Evolutionary conservation across 139 green algal genomes (phyloP), one percentile per base, ranked within the genome.

Genomic region (Picochlorum sp.): DNA sequence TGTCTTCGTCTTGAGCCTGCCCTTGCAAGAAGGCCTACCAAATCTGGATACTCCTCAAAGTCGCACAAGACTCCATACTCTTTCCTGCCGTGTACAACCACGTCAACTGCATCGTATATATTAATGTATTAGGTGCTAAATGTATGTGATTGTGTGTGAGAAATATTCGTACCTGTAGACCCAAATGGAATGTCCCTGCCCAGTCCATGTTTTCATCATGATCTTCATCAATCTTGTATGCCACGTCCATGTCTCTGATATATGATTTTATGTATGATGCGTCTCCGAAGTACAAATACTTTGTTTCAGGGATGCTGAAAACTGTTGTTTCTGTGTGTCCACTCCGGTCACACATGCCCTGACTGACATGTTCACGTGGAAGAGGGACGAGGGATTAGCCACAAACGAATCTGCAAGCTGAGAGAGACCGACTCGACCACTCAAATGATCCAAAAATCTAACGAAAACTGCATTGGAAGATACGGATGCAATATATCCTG

Each of bases 331-430:
- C 18, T 41, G 52, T 13, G 20, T 15, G 57, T 84, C 78, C 37
- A 79, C 63, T 54, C 81, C 63, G 15, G 76, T 68, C 14, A 88
- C 65, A n/a, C 73, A 37, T 0, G 81, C 77, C 2, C 77, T 65
- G 28, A 97, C 87, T 15, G 74, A 81, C 76, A 96, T 88, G 1
- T 86, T 86, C 41, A 75, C 59, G 1, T 47, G 13, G 60, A 87
- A 96, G 32, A 83, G 67, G 2, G 65, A 57, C 0, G 60, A 21
- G 0, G 87, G 83, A 65, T 95, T 82, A 11, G 65, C 80, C 15
- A 94, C 85, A 66, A 92, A 90, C 14, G 63, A 76, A 73, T 95
- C 87, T 30, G 80, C 73, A 62, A 95, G 79, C 74, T 93, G 84
- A 4, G 83, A 63, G 51, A 92, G 66, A 4, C 86, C 87, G 3